A percentile compares a stretch with the other conserved stretches of the same genome.
These are phyloP conservation scores for Notholithocarpus densiflorus DNA, from an alignment of 306 rosid species.

Conservation along the genomic window DNA sequence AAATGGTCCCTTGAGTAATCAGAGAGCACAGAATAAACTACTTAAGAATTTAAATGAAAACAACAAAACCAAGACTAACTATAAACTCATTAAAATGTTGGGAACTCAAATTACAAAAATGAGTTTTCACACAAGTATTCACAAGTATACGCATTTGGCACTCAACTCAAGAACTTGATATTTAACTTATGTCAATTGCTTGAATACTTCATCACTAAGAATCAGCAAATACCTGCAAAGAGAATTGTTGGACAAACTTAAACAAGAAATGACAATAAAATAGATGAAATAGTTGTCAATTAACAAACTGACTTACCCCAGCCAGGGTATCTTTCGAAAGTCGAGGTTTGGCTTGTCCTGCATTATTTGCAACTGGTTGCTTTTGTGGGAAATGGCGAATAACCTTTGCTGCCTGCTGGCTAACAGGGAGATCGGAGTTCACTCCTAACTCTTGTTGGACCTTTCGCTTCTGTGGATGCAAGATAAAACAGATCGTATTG, in stretches of 20 bases:
- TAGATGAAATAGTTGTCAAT: neutral
- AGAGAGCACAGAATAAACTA: no score
- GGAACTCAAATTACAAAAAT: neutral
- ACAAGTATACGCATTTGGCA: no score
- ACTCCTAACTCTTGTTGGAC: slow-evolving; percentile 38
- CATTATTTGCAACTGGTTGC: slow-evolving; percentile 44
- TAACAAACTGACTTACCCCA: slow-evolving; percentile 48
- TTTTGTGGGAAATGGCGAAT: slow-evolving; percentile 71
- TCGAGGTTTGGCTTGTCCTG: slow-evolving; percentile 33
- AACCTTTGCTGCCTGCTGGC: slow-evolving; percentile 34
- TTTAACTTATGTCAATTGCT: neutral
- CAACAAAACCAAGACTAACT: no score
- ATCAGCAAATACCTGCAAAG: slow-evolving; percentile 72
- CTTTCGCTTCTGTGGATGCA: slow-evolving; percentile 67
- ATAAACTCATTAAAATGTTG: neutral
- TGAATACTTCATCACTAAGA: slow-evolving; percentile 17
- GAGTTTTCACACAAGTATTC: no score
- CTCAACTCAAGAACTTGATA: neutral
- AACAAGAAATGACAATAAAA: neutral
- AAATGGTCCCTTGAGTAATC: no score
- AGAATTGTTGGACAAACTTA: neutral
- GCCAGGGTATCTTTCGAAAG: slow-evolving; percentile 57
- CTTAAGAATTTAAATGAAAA: no score
- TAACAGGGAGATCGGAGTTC: slow-evolving; percentile 16
- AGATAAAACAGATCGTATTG: slow-evolving; percentile 17